A percentile compares a stretch with the other conserved stretches of the same genome.
These are phyloP conservation scores for Penicillium daleae DNA, from an alignment of 495 filamentous ascomycete genomes.

Conservation along the genomic window DNA sequence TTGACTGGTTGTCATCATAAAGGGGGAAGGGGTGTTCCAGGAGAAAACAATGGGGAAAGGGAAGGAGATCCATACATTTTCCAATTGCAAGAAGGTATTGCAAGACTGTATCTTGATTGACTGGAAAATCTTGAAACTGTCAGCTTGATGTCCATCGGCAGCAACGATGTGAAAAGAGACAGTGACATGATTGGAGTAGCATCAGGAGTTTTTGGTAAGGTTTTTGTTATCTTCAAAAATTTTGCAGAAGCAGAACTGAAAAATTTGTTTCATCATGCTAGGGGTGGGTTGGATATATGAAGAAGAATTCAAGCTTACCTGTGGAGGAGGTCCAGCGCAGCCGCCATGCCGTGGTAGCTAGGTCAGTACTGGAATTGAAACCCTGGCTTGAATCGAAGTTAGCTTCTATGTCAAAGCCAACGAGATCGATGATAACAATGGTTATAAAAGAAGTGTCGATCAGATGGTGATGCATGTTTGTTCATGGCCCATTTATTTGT, in stretches of 20 bases:
- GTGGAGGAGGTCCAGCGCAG: conserved; percentile 12
- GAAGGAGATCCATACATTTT: conserved; percentile 1
- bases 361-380: background rate
- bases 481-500: conserved; percentile 84
- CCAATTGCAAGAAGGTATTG: background rate
- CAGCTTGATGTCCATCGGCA: conserved; percentile 20
- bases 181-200: conserved; percentile 29
- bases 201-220: conserved; percentile 76
- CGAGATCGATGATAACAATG: background rate
- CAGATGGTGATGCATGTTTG: conserved; percentile 99
- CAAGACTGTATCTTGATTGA: background rate
- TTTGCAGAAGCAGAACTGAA: conserved; percentile 98
- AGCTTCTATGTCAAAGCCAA: conserved; percentile 15
- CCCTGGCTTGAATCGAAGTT: conserved; percentile 23
- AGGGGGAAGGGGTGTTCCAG: conserved; percentile 17
- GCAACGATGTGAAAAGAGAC: conserved; percentile 15
- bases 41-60: conserved; percentile 2
- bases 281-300: conserved; percentile 1
- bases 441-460: conserved; percentile 38
- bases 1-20: conserved; percentile 96
- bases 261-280: conserved; percentile 75
- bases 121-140: conserved; percentile 23
- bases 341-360: conserved; percentile 11
- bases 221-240: conserved; percentile 73
- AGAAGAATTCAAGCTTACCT: conserved; percentile 27